These are phyloP conservation scores for Botrytis byssoidea DNA, from an alignment of 2,329 filamentous ascomycete species.

Conservation along the genomic window DNA sequence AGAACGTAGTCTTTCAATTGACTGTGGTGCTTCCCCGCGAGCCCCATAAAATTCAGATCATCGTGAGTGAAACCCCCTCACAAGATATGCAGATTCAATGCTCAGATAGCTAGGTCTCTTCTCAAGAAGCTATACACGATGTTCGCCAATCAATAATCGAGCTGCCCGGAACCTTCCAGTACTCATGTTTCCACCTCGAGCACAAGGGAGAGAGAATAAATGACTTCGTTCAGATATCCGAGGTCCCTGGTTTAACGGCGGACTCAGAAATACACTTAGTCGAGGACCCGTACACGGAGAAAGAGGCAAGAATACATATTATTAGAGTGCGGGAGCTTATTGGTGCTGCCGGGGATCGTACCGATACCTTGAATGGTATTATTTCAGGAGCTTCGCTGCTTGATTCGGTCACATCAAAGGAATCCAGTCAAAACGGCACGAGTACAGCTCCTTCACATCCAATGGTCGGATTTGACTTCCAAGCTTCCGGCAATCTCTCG, in stretches of 20 bases:
- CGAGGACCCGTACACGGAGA: conserved; percentile 96
- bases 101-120: conserved; percentile 64
- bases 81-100: conserved; percentile 12
- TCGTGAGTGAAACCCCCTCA: conserved; percentile 55
- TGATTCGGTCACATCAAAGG: conserved; percentile 60
- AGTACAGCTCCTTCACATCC: conserved; percentile 49
- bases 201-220: conserved; percentile 87
- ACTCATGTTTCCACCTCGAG: conserved; percentile 98
- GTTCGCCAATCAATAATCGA: conserved; percentile 96
- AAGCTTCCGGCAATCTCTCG: conserved; percentile 63
- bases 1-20: conserved; percentile 53
- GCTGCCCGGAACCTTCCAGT: conserved; percentile 87
- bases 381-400: conserved; percentile 83
- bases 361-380: conserved; percentile 83
- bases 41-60: conserved; percentile 77
- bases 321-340: conserved; percentile 89
- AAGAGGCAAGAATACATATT: conserved; percentile 93
- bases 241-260: conserved; percentile 74
- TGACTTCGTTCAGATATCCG: conserved; percentile 88
- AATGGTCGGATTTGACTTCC: conserved; percentile 74
- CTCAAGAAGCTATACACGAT: conserved; percentile 95
- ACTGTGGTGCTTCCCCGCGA: conserved; percentile 80
- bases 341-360: conserved; percentile 83
- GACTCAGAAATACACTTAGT: conserved; percentile 79
- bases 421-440: conserved; percentile 41